Evolutionary conservation across 2,329 filamentous ascomycete species (phyloP).

Genomic region (Stagonosporopsis vannaccii): DNA sequence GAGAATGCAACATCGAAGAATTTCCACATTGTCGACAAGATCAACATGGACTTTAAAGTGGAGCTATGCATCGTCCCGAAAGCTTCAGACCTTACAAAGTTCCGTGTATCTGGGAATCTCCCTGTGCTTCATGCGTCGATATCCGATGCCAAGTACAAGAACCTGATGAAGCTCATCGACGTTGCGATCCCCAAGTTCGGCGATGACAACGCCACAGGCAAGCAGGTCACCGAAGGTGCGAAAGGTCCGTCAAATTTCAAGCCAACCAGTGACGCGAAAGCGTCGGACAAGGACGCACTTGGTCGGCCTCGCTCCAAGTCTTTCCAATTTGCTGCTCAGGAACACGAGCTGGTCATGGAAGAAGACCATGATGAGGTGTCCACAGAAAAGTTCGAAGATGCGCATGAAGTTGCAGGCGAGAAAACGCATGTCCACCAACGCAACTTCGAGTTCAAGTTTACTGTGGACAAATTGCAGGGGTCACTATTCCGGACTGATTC

Average conservation of each 20-base stretch:
- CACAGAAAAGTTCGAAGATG: slow-evolving; percentile 71
- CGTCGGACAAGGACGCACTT: slow-evolving; percentile 39
- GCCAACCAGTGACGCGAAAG: slow-evolving; percentile 38
- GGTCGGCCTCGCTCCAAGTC: slow-evolving; percentile 71
- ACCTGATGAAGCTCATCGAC: slow-evolving; percentile 92
- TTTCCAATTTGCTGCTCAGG: slow-evolving; percentile 74
- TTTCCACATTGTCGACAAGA: slow-evolving; percentile 91
- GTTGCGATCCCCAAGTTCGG: slow-evolving; percentile 89
- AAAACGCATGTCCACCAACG: slow-evolving; percentile 77
- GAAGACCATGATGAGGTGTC: slow-evolving; percentile 71
- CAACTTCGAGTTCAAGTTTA: slow-evolving; percentile 96
- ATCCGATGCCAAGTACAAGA: slow-evolving; percentile 97
- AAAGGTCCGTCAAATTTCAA: slow-evolving; percentile 49
- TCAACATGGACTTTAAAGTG: slow-evolving; percentile 97
- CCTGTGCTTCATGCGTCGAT: slow-evolving; percentile 90
- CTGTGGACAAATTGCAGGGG: slow-evolving; percentile 90
- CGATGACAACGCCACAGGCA: slow-evolving; percentile 51
- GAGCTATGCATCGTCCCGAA: slow-evolving; percentile 97
- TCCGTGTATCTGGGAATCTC: slow-evolving; percentile 88
- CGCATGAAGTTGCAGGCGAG: slow-evolving; percentile 63
- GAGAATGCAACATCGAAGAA: slow-evolving; percentile 72
- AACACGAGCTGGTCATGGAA: slow-evolving; percentile 80
- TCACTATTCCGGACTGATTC: slow-evolving; percentile 89
- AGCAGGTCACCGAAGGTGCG: slow-evolving; percentile 45
- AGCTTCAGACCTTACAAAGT: slow-evolving; percentile 88